Conservation (phyloP, 164 flowering plant genomes). For the Tetrastigma voinierianum region DNA sequence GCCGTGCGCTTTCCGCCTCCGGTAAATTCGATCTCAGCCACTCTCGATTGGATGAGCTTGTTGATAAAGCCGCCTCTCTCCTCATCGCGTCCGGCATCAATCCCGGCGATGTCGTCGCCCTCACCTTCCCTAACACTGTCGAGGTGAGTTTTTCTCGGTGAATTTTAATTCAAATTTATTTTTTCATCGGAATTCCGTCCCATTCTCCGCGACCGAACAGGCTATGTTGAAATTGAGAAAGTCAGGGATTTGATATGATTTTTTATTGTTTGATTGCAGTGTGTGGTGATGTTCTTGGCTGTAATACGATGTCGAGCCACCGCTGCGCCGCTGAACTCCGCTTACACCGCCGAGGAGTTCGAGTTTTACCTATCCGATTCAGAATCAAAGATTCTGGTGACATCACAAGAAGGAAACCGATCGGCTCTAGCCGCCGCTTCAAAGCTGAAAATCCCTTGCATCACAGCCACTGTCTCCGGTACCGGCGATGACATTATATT, state of each 20-base stretch:
- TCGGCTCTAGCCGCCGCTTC: conserved; percentile 72
- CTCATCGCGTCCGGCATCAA: conserved; percentile 60
- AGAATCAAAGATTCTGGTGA: conserved; percentile 68
- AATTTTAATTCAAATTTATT: too few species aligned
- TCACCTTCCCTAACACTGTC: too few species aligned
- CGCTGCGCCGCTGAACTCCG: conserved; percentile 87
- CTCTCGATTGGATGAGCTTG: conserved; percentile 41
- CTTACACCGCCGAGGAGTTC: conserved; percentile 87
- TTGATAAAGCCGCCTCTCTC: conserved; percentile 62
- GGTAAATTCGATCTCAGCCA: conserved; percentile 76
- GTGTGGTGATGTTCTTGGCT: conserved; percentile 78
- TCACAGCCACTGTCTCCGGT: conserved; percentile 36
- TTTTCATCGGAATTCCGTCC: too few species aligned
- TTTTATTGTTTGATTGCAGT: conserved; percentile 58
- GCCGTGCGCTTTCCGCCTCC: too few species aligned
- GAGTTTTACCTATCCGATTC: conserved; percentile 90
- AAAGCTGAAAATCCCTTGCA: conserved; percentile 71
- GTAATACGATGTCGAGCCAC: conserved; percentile 76
- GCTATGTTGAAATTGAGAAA: too few species aligned
- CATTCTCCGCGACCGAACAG: too few species aligned
- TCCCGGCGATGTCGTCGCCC: too few species aligned
- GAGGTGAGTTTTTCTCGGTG: too few species aligned
- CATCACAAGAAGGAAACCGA: conserved; percentile 48
- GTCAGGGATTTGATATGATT: too few species aligned
- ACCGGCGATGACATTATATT: conserved; percentile 22